These are phyloP conservation scores for Phytopythium litorale DNA, from an alignment of 352 stramenopile genomes.

Conservation along the genomic window DNA sequence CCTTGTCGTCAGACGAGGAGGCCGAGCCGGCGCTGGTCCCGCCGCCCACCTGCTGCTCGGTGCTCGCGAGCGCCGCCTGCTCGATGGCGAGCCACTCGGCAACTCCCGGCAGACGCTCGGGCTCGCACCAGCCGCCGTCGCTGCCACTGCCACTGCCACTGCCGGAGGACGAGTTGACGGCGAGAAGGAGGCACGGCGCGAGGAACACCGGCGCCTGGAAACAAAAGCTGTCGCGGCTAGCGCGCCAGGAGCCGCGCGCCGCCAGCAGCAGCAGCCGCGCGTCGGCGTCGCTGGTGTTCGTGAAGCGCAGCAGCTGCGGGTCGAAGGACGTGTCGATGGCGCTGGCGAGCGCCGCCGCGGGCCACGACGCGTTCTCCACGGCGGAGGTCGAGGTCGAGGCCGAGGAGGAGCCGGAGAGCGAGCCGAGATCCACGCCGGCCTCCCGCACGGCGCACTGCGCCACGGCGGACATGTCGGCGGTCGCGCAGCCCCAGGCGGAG, in stretches of 20 bases:
- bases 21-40: constrained; percentile 5
- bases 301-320: constrained; percentile 24
- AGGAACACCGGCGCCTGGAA: constrained; percentile 24
- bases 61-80: not conserved
- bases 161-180: constrained; percentile 5
- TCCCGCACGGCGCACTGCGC: not conserved
- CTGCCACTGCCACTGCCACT: constrained; percentile 11
- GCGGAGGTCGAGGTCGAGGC: too few relatives aligned
- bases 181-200: constrained; percentile 20
- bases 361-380: constrained; percentile 1
- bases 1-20: constrained; percentile 3
- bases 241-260: constrained; percentile 19
- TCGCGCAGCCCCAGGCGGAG: constrained; percentile 8
- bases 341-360: constrained; percentile 15
- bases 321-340: constrained; percentile 29
- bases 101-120: constrained; percentile 21
- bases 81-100: constrained; percentile 21
- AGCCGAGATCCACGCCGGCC: not conserved
- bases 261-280: constrained; percentile 18
- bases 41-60: not conserved
- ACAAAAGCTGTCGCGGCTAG: constrained; percentile 16
- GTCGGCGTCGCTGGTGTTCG: not conserved
- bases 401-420: not conserved
- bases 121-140: constrained; percentile 23
- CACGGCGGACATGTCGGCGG: not conserved